Evolutionary conservation across 768 basidiomycete genomes (phyloP), one percentile per base, ranked within the genome.

Genomic region (Hericium erinaceus): DNA sequence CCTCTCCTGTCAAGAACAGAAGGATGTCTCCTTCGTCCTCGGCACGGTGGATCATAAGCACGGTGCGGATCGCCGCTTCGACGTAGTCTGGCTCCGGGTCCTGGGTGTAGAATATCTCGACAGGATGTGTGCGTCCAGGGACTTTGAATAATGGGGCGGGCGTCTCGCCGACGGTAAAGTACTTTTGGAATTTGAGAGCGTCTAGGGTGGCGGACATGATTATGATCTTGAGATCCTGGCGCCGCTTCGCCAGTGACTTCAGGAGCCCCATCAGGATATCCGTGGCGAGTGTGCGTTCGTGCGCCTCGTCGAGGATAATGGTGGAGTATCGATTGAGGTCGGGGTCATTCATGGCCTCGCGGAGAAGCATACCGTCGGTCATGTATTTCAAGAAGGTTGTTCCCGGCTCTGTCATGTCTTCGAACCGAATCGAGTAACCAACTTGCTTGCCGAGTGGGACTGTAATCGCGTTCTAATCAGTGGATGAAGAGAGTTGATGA

Each of bases 311-410:
- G 57, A 98, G 83, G 65, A 99, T 98, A 72, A 99, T 94, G 20
- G 95, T 98, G 18, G 92, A 95, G 70, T 99, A 99, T 3, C 94
- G 84, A 26, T 80, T 76, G 40, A 98, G 81, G 18, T 82, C 79
- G 9, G 92, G 89, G 71, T 98, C 95, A 72, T 95, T 92, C 95
- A 98, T 99, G 4, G 93, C 94, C 74, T 97, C 94, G 18, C 94
- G 85, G n/a, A 95, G 82, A 56, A 92, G 84, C 94, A 98, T 97
- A 81, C 95, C 97, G 65, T 99, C 97, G 15, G 97, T 99, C 95
- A 98, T 97, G 75, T 99, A 98, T 70, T 97, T 98, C 61, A 99
- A 78, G 73, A 99, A 97, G 0, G 97, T 98, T 37, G 87, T 89
- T 0, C 90, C 88, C 0, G 83, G 75, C 64, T 91, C 81, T 46